A percentile compares a stretch with the other conserved stretches of the same genome.
Conservation (phyloP, 345 rosid species). For the Corymbia maculata region DNA sequence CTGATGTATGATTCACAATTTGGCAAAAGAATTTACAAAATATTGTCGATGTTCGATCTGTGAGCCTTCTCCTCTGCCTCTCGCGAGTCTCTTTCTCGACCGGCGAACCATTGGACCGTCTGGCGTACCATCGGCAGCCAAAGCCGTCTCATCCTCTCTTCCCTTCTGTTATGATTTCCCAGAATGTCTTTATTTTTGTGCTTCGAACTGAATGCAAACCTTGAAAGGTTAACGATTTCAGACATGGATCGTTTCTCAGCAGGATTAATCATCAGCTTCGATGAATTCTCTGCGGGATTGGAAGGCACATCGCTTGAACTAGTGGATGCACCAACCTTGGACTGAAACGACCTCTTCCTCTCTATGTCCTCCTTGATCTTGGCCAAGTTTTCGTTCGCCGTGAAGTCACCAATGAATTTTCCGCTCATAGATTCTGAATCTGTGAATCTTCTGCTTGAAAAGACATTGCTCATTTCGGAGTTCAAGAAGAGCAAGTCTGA, state of each 20-base stretch:
- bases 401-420: background rate
- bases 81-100: constrained; percentile 3
- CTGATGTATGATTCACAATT: background rate
- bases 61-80: background rate
- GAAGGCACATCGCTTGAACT: constrained; percentile 2
- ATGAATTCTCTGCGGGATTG: constrained; percentile 1
- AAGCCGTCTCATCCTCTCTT: constrained; percentile 23
- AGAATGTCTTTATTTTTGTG: background rate
- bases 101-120: constrained; percentile 35
- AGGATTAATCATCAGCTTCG: background rate
- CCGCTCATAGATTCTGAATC: constrained; percentile 3
- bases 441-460: constrained; percentile 15
- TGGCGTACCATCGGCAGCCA: constrained; percentile 33
- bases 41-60: background rate
- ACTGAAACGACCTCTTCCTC: constrained; percentile 19
- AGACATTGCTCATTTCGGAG: constrained; percentile 24
- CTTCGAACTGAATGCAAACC: constrained; percentile 7
- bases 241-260: constrained; percentile 34
- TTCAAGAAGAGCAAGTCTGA: constrained; percentile 34
- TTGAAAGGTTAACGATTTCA: constrained; percentile 28
- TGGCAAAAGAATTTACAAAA: background rate
- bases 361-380: constrained; percentile 26
- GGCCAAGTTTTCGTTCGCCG: constrained; percentile 1
- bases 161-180: background rate
- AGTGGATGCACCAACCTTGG: constrained; percentile 1